Conservation (phyloP, 2,329 filamentous ascomycete genomes). For the Colletotrichum echinochloae region DNA sequence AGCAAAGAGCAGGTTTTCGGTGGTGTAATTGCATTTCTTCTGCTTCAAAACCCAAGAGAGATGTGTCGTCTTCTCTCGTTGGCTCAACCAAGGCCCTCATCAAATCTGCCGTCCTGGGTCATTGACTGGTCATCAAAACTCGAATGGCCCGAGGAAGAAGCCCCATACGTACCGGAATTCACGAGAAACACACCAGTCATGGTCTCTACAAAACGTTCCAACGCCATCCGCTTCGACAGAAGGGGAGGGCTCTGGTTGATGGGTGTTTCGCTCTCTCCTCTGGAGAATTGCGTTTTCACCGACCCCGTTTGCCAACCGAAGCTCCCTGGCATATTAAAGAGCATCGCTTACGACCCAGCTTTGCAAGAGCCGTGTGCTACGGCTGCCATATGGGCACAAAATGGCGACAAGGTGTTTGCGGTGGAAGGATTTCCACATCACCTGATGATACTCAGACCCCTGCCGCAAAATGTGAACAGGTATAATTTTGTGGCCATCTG, state of each 20-base stretch:
- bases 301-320: neutral
- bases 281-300: neutral
- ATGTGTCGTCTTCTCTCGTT: neutral
- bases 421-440: neutral
- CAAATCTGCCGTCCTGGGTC: neutral
- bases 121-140: neutral
- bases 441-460: neutral
- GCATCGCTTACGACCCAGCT: neutral
- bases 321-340: neutral
- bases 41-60: neutral
- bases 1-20: neutral
- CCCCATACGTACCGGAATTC: neutral
- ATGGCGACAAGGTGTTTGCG: neutral
- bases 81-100: neutral
- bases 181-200: neutral
- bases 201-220: neutral
- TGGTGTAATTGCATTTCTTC: neutral
- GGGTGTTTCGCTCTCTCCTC: neutral
- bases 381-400: neutral
- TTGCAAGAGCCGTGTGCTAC: neutral
- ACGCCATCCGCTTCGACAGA: neutral
- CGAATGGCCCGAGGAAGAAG: neutral
- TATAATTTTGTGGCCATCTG: neutral
- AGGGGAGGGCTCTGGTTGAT: neutral
- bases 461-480: neutral